Evolutionary conservation across 1,139 yeast genomes (phyloP).

Genomic region (Debaryomyces nepalensis): DNA sequence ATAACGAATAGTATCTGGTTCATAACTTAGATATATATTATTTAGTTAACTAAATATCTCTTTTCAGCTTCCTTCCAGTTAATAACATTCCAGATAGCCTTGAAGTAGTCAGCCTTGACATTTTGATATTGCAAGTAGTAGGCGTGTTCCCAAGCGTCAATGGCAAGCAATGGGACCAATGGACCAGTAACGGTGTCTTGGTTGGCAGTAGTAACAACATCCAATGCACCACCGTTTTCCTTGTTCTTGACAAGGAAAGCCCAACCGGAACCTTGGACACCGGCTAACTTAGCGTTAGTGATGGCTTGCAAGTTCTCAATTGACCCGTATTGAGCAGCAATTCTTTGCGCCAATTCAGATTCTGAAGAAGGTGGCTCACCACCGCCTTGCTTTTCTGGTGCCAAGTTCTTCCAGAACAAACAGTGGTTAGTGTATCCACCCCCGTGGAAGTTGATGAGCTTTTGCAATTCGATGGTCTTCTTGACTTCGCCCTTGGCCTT

Average conservation of each 20-base stretch:
- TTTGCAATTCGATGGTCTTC: conserved; percentile 73
- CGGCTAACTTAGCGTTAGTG: conserved; percentile 83
- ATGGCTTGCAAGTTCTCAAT: conserved; percentile 70
- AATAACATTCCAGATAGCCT: conserved; percentile 95
- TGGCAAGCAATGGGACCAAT: conserved; percentile 82
- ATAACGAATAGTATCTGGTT: neutral
- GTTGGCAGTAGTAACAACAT: conserved; percentile 84
- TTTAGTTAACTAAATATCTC: conserved; percentile 43
- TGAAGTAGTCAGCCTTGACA: conserved; percentile 92
- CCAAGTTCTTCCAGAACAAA: conserved; percentile 88
- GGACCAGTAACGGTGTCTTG: conserved; percentile 87
- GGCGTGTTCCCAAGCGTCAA: conserved; percentile 99
- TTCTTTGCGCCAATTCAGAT: conserved; percentile 64
- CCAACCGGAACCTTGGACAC: conserved; percentile 98
- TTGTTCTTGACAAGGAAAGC: conserved; percentile 91
- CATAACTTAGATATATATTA: neutral
- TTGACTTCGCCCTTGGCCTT: conserved; percentile 64
- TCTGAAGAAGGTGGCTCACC: conserved; percentile 75
- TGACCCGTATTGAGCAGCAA: conserved; percentile 72
- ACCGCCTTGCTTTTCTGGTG: conserved; percentile 83
- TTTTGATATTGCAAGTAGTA: conserved; percentile 95
- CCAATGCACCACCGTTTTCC: conserved; percentile 75
- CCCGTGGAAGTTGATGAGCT: conserved; percentile 88
- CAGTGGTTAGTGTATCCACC: conserved; percentile 93
- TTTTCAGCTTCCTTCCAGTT: conserved; percentile 95